Conservation (phyloP, 495 filamentous ascomycete genomes). For the Darksidea phi region DNA sequence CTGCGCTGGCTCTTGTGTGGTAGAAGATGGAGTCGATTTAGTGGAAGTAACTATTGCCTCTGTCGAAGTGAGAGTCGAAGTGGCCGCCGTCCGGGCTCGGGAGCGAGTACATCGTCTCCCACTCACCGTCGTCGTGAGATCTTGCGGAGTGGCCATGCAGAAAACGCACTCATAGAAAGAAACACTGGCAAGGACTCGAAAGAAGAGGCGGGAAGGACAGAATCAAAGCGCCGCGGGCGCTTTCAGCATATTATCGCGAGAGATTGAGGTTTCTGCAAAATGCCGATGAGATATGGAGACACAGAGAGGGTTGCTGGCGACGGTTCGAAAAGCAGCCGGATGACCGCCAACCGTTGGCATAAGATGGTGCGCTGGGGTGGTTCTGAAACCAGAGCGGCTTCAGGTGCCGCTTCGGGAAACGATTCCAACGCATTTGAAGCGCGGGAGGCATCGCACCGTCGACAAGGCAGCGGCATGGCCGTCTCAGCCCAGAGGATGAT, state of each 20-base stretch:
- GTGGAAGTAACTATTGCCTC: conserved; percentile 14
- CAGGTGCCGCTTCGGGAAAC: conserved; percentile 29
- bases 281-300: conserved; percentile 5
- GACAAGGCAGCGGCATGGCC: conserved; percentile 20
- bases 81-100: conserved; percentile 19
- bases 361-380: conserved; percentile 17
- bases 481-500: conserved; percentile 27
- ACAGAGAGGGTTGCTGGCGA: conserved; percentile 25
- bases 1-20: conserved; percentile 8
- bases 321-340: conserved; percentile 29
- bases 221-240: conserved; percentile 28
- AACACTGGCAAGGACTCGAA: conserved; percentile 24
- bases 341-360: conserved; percentile 32
- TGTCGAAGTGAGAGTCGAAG: conserved; percentile 20
- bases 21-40: conserved; percentile 15
- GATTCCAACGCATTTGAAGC: conserved; percentile 34
- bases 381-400: conserved; percentile 30
- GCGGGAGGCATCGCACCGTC: conserved; percentile 27
- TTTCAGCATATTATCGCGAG: conserved; percentile 31
- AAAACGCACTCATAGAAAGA: conserved; percentile 32
- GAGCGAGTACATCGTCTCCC: conserved; percentile 33
- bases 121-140: conserved; percentile 32
- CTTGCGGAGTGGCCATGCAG: conserved; percentile 37
- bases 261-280: conserved; percentile 24
- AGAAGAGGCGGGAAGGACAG: conserved; percentile 20